Conservation (phyloP, 352 stramenopile genomes). For the Globisporangium cylindrosporum region DNA sequence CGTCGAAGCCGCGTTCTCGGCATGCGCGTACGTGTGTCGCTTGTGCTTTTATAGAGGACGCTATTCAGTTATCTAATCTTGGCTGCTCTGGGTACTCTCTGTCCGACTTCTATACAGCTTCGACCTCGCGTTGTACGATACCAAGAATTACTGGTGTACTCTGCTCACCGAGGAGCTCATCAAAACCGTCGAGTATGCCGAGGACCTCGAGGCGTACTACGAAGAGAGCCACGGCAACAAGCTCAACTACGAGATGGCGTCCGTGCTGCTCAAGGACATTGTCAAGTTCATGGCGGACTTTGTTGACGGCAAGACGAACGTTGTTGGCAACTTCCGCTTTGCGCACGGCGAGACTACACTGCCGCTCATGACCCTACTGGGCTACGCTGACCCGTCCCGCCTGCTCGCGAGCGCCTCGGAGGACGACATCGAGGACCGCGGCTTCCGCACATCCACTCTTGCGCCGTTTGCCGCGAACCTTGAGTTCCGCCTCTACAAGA, state of each 20-base stretch:
- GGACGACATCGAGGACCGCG: slow-evolving; percentile 29
- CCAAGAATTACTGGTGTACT: slow-evolving; percentile 42
- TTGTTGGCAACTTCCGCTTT: slow-evolving; percentile 45
- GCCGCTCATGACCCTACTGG: slow-evolving; percentile 63
- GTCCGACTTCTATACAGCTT: slow-evolving; percentile 21
- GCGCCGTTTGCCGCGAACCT: slow-evolving; percentile 49
- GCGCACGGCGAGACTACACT: slow-evolving; percentile 71
- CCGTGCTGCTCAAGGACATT: slow-evolving; percentile 36
- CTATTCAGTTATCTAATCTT: no score
- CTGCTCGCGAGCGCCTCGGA: slow-evolving; percentile 30
- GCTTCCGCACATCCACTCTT: slow-evolving; percentile 37
- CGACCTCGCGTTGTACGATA: slow-evolving; percentile 46
- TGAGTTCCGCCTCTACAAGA: slow-evolving; percentile 42
- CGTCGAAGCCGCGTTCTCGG: slow-evolving; percentile 33
- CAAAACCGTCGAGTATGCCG: slow-evolving; percentile 36
- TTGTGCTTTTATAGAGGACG: neutral
- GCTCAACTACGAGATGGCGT: slow-evolving; percentile 55
- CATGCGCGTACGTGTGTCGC: slow-evolving; percentile 36
- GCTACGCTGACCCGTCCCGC: slow-evolving; percentile 26
- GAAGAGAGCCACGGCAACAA: slow-evolving; percentile 35
- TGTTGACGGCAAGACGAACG: neutral
- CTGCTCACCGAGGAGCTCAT: slow-evolving; percentile 33
- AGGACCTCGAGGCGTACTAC: slow-evolving; percentile 56
- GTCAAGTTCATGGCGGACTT: slow-evolving; percentile 28
- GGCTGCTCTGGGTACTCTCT: no score